A percentile compares a stretch with the other conserved stretches of the same genome.
phyloP scores from a whole-genome alignment of 78 protist genomes.

The Guillardia theta region DNA sequence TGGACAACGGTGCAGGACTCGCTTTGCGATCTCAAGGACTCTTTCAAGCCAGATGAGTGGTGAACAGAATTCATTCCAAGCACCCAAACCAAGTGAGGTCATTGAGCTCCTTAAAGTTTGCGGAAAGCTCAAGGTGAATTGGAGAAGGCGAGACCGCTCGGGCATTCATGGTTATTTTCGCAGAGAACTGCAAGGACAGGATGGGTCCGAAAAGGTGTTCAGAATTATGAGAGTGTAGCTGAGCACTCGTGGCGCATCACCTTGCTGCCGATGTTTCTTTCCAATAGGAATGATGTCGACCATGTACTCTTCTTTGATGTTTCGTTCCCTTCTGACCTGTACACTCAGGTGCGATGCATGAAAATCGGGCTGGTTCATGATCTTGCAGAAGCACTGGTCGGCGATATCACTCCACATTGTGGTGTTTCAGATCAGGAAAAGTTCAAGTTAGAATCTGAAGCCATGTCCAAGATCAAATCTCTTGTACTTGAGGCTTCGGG shows the following conservation, averaged over 20 bases:
- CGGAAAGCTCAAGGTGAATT: neutral
- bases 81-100: neutral
- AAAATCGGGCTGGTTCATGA: neutral
- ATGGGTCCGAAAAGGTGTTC: neutral
- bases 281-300: neutral
- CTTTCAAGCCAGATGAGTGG: too few relatives aligned
- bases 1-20: too few relatives aligned
- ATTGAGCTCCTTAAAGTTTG: neutral
- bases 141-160: neutral
- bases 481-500: too few relatives aligned
- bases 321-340: neutral
- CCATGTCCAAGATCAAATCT: too few relatives aligned
- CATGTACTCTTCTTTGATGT: neutral
- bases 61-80: too few relatives aligned
- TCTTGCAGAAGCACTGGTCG: constrained; percentile 24
- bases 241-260: neutral
- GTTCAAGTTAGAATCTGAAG: too few relatives aligned
- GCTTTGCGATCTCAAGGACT: too few relatives aligned
- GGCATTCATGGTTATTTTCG: neutral
- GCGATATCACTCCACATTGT: constrained; percentile 11
- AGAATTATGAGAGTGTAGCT: neutral
- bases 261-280: neutral
- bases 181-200: neutral
- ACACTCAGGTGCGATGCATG: neutral
- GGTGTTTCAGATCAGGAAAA: neutral